phyloP scores from a whole-genome alignment of 768 basidiomycete genomes.

The Collybia mongolica region DNA sequence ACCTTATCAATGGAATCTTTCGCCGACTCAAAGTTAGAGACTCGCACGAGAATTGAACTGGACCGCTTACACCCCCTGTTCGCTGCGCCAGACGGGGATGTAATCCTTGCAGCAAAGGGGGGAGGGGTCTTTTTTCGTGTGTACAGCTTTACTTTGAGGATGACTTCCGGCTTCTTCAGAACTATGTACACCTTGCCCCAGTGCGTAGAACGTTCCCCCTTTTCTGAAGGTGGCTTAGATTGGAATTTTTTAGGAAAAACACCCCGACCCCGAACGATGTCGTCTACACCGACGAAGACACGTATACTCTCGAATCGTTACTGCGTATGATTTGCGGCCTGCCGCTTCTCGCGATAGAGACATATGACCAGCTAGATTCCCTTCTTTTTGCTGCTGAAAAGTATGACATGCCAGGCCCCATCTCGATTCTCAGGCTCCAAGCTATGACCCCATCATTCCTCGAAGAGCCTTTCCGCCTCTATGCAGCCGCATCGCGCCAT shows the following conservation, averaged over 20 bases:
- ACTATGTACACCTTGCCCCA: constrained; percentile 61
- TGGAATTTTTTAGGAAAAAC: constrained; percentile 4
- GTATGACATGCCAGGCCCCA: constrained; percentile 68
- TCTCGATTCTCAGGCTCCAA: constrained; percentile 58
- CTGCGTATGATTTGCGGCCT: constrained; percentile 64
- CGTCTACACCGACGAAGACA: constrained; percentile 59
- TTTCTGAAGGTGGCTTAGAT: not conserved
- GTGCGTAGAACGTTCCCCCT: not conserved
- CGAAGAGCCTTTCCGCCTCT: constrained; percentile 50
- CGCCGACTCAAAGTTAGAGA: too few species aligned
- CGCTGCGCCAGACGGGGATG: constrained; percentile 51
- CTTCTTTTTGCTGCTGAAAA: constrained; percentile 66
- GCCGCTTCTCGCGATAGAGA: constrained; percentile 43
- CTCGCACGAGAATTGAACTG: too few species aligned
- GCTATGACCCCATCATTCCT: constrained; percentile 51
- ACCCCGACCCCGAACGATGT: constrained; percentile 19
- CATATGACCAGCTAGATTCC: constrained; percentile 53
- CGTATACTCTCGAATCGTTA: constrained; percentile 50
- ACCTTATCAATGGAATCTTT: too few species aligned
- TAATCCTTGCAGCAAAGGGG: constrained; percentile 51
- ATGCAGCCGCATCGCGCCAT: constrained; percentile 53
- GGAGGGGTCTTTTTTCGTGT: constrained; percentile 52
- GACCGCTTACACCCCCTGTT: constrained; percentile 45
- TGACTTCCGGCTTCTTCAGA: constrained; percentile 62
- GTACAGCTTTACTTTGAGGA: constrained; percentile 36